Percentiles rank a stretch among this genome's conserved stretches.
phyloP scores from a whole-genome alignment of 1,284 basidiomycete species.

The Sporisorium sorghi region DNA sequence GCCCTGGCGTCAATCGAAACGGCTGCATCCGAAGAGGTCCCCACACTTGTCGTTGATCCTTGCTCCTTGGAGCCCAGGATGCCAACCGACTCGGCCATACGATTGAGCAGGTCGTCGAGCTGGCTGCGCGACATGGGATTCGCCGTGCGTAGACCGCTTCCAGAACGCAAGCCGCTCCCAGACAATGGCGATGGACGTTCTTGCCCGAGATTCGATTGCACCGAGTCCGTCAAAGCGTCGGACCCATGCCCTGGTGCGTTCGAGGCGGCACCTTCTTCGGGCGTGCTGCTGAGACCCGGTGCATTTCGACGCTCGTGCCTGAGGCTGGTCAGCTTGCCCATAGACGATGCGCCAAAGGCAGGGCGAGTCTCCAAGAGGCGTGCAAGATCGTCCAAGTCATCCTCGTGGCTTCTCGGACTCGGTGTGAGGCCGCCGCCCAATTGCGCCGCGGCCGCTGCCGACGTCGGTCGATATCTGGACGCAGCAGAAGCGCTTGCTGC shows the following conservation, averaged over 20 bases:
- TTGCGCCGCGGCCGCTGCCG: slow-evolving; percentile 9
- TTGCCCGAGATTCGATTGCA: slow-evolving; percentile 27
- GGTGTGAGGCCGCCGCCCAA: slow-evolving; percentile 27
- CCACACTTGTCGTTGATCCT: slow-evolving; percentile 15
- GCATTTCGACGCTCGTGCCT: slow-evolving; percentile 28
- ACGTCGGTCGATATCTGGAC: slow-evolving; percentile 24
- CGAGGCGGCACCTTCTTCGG: slow-evolving; percentile 22
- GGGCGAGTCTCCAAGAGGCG: slow-evolving; percentile 53
- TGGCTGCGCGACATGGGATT: slow-evolving; percentile 51
- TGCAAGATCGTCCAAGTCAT: slow-evolving; percentile 58
- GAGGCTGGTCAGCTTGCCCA: slow-evolving; percentile 29
- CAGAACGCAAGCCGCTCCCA: slow-evolving; percentile 27
- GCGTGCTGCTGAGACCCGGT: slow-evolving; percentile 36
- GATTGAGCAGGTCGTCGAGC: slow-evolving; percentile 58
- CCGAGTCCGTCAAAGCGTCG: slow-evolving; percentile 30
- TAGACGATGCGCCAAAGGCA: slow-evolving; percentile 30
- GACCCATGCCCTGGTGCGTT: slow-evolving; percentile 1
- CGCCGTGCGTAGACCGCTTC: slow-evolving; percentile 24
- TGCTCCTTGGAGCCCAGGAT: slow-evolving; percentile 25
- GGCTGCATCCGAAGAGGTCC: slow-evolving; percentile 16
- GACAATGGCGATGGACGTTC: slow-evolving; percentile 29
- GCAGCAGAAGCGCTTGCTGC: slow-evolving; percentile 29
- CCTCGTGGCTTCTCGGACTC: slow-evolving; percentile 53
- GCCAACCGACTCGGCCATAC: slow-evolving; percentile 56
- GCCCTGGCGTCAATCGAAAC: not conserved